Conservation (phyloP, 169 alveolate species). For the Ichthyophthirius multifiliis region DNA sequence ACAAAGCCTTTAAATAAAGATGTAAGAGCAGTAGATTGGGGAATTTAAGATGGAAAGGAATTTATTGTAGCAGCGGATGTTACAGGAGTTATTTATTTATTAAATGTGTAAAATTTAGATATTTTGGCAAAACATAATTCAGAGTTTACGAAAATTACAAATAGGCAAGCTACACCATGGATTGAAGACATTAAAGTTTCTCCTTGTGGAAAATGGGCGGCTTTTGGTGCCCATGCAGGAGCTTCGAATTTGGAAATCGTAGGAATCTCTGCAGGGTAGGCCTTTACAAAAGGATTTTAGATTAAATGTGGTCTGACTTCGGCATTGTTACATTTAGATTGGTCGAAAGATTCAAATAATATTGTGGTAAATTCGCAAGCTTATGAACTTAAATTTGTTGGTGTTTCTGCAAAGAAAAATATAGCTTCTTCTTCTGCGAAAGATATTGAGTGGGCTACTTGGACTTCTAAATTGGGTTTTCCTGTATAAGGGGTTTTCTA, state of each 20-base stretch:
- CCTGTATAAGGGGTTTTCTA: constrained; percentile 85
- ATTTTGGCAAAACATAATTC: constrained; percentile 49
- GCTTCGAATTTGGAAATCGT: constrained; percentile 66
- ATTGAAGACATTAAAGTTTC: constrained; percentile 80
- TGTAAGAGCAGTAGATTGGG: constrained; percentile 81
- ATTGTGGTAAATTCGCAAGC: constrained; percentile 83
- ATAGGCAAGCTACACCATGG: constrained; percentile 59
- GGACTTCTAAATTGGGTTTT: constrained; percentile 87
- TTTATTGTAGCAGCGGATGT: constrained; percentile 75
- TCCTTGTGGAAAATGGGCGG: constrained; percentile 69
- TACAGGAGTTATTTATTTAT: constrained; percentile 61
- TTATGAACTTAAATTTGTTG: constrained; percentile 79
- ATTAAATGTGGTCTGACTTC: constrained; percentile 73
- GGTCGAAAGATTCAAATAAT: constrained; percentile 69
- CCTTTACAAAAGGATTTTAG: constrained; percentile 5
- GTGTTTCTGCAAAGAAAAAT: constrained; percentile 55
- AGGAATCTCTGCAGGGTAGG: constrained; percentile 19
- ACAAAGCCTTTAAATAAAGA: constrained; percentile 70
- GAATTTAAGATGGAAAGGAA: constrained; percentile 66
- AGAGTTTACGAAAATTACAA: constrained; percentile 44
- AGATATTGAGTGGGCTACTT: constrained; percentile 65
- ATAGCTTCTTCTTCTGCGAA: constrained; percentile 60
- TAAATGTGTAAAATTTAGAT: constrained; percentile 58
- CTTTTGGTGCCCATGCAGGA: constrained; percentile 88
- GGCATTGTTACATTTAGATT: constrained; percentile 82